Evolutionary conservation across 2,329 filamentous ascomycete species (phyloP).

Genomic region (Arthrinium phaeospermum): DNA sequence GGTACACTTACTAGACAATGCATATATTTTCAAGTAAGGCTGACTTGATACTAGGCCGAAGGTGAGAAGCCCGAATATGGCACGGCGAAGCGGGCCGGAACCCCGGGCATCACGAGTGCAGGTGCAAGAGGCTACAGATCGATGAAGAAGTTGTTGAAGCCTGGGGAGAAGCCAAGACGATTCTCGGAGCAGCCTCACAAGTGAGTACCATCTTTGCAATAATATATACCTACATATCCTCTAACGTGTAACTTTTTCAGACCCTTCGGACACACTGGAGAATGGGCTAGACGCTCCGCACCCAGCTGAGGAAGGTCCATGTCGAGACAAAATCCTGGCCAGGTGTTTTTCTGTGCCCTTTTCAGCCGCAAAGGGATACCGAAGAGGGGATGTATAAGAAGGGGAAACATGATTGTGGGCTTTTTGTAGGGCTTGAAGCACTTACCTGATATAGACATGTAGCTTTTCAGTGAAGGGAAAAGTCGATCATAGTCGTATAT

Average conservation of each 20-base stretch:
- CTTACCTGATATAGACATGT: not conserved
- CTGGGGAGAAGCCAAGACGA: not conserved
- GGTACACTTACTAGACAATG: not conserved
- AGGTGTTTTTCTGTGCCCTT: not conserved
- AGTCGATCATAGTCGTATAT: not conserved
- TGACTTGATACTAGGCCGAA: not conserved
- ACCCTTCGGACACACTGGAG: conserved; percentile 39
- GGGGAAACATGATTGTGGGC: not conserved
- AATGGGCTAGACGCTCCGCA: conserved; percentile 40
- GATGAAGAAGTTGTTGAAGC: not conserved
- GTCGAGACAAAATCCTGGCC: not conserved
- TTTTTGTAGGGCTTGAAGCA: not conserved
- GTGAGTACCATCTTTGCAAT: not conserved
- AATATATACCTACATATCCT: not conserved
- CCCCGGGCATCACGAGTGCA: not conserved
- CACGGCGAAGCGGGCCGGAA: not conserved
- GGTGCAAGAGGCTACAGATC: not conserved
- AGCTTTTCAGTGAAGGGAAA: not conserved
- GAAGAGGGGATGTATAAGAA: conserved; percentile 22
- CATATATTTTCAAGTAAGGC: not conserved
- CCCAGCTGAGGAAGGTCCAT: conserved; percentile 30
- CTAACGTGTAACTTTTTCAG: conserved; percentile 25
- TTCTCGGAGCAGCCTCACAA: not conserved
- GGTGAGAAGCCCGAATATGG: not conserved
- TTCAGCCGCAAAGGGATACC: not conserved